A percentile compares a stretch with the other conserved stretches of the same genome.
Evolutionary conservation across 257 asterid species (phyloP).

Genomic region (Euphrasia confusa): DNA sequence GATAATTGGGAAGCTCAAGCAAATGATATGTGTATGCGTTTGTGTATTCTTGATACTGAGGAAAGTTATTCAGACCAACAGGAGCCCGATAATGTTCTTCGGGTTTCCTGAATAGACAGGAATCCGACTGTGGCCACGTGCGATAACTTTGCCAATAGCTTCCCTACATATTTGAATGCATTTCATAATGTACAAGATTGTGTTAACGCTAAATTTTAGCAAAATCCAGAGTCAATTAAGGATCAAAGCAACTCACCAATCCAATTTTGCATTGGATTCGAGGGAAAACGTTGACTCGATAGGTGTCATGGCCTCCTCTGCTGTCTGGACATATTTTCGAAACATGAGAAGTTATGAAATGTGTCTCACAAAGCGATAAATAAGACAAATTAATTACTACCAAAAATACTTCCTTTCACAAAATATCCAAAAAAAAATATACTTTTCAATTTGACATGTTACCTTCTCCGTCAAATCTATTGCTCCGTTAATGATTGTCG

Average conservation of each 20-base stretch:
- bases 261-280: conserved; percentile 80
- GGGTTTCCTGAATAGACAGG: conserved; percentile 85
- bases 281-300: conserved; percentile 95
- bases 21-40: neutral
- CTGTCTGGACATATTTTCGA: conserved; percentile 52
- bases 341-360: neutral
- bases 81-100: conserved; percentile 87
- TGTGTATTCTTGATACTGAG: neutral
- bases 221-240: conserved; percentile 7
- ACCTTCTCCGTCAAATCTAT: conserved; percentile 97
- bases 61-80: conserved; percentile 58
- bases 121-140: conserved; percentile 96
- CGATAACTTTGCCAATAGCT: conserved; percentile 91
- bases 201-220: neutral
- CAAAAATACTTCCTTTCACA: too few species aligned
- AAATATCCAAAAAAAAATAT: neutral
- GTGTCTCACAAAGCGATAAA: too few species aligned
- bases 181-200: neutral
- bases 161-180: conserved; percentile 57
- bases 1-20: conserved; percentile 7
- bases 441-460: conserved; percentile 16
- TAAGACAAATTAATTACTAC: too few species aligned
- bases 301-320: conserved; percentile 97
- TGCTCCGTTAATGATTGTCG: conserved; percentile 94
- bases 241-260: conserved; percentile 60